These are phyloP conservation scores for Ceratocystis harringtonii DNA, from an alignment of 2,329 filamentous ascomycete genomes.

Conservation along the genomic window DNA sequence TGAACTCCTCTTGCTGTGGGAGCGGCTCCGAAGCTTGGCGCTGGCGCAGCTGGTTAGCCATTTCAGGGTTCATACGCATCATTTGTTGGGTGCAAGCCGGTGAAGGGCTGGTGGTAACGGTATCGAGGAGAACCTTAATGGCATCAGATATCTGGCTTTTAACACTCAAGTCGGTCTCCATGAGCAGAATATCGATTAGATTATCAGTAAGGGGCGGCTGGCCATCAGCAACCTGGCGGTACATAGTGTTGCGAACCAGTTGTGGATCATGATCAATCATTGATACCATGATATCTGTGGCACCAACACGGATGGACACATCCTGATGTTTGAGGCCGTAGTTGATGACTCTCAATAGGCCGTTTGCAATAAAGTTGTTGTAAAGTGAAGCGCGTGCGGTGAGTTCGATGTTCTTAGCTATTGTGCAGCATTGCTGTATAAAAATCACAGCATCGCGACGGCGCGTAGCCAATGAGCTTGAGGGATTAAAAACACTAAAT, in stretches of 20 bases:
- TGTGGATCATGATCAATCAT: slow-evolving; percentile 92
- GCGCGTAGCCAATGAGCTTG: slow-evolving; percentile 48
- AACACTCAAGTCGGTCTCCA: slow-evolving; percentile 84
- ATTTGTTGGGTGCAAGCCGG: slow-evolving; percentile 22
- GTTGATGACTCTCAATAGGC: slow-evolving; percentile 77
- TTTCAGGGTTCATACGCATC: slow-evolving; percentile 21
- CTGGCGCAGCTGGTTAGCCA: slow-evolving; percentile 22
- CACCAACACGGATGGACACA: slow-evolving; percentile 73
- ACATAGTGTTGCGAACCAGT: slow-evolving; percentile 86
- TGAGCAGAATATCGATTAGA: slow-evolving; percentile 76
- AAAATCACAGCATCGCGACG: slow-evolving; percentile 94
- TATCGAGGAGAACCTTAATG: slow-evolving; percentile 83
- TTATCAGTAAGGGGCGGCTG: slow-evolving; percentile 78
- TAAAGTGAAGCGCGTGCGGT: slow-evolving; percentile 68
- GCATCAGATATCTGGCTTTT: slow-evolving; percentile 93
- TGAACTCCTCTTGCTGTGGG: slow-evolving; percentile 69
- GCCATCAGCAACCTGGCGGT: slow-evolving; percentile 80
- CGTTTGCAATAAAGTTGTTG: slow-evolving; percentile 76
- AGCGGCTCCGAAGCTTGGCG: slow-evolving; percentile 39
- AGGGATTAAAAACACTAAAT: slow-evolving; percentile 66
- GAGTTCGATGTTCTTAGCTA: slow-evolving; percentile 86
- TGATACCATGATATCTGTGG: slow-evolving; percentile 82
- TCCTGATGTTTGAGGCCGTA: slow-evolving; percentile 79
- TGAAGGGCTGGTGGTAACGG: slow-evolving; percentile 23
- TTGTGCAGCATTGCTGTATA: slow-evolving; percentile 87